Base-by-base conservation (phyloP, 768 basidiomycete genomes). In the Lentinula edodes region DNA sequence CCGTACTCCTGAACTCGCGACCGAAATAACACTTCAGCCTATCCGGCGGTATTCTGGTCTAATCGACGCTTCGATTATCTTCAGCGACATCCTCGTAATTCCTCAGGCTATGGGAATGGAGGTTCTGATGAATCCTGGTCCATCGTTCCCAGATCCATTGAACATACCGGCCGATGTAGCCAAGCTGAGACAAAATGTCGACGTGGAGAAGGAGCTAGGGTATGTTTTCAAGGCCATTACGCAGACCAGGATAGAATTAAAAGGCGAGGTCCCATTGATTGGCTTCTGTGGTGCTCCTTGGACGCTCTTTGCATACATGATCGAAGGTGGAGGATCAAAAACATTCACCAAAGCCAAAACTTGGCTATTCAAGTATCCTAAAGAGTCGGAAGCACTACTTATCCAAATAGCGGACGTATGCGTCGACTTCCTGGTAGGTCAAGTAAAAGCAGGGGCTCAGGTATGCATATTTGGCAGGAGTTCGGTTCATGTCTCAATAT, bases 301-400 rank as follows among this genome's bases (percentile, higher is more conserved):
- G 97, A 99, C 97, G 3, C 83, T 98, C 57, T 95, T 99, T 76
- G 86, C 89, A 20, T 99, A 98, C 73, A 99, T 99, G 97, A 83
- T 97, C 68, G 97, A 98, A 73, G 97, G 97, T 7, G 96, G 95
- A 5, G 90, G 90, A 8, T 91, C 85, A 73, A 95, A 94, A 75
- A 91, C 91, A 13, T 84, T 92, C 66, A 89, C 91, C 64, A 95
- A 95, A 73, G 84, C 86, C 39, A 99, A 99, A 76, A 86, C 89
- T 0, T 99, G 97, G 96, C 71, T 98, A 6, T 98, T 93, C 80
- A 89, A 87, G 69, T 84, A 93, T 70, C 95, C 95, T 1, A 83
- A 89, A 64, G 88, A 90, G 73, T 91, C 91, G 51, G 88, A 89
- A 68, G 83, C 80, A 15, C 80, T 99, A 28, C 75, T 99, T 32